Conservation (phyloP, 169 alveolate genomes). For the Prorocentrum cordatum region DNA sequence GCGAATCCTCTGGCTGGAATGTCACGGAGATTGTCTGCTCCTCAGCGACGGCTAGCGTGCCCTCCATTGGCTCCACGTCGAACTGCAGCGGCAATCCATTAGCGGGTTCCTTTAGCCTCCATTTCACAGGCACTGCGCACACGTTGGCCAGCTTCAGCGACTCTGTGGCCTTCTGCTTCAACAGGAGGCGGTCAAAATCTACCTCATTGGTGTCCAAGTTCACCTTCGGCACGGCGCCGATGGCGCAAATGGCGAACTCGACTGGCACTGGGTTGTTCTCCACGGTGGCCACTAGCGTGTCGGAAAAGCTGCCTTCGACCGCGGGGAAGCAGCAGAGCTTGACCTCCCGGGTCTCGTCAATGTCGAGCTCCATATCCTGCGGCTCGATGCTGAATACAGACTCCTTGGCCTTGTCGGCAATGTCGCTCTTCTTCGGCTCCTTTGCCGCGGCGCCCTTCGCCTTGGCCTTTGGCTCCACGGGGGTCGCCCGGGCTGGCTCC, state of each 20-base stretch:
- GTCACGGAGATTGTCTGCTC: slow-evolving; percentile 2
- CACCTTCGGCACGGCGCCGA: slow-evolving; percentile 84
- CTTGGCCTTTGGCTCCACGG: too few species aligned
- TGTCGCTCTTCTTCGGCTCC: too few species aligned
- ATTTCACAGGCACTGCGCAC: slow-evolving; percentile 33
- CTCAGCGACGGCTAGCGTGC: slow-evolving; percentile 29
- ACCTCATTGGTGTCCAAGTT: slow-evolving; percentile 67
- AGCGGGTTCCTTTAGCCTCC: slow-evolving; percentile 41
- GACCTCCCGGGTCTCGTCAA: slow-evolving; percentile 82
- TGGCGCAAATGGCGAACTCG: slow-evolving; percentile 79
- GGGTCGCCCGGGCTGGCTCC: too few species aligned
- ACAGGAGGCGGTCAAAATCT: slow-evolving; percentile 83
- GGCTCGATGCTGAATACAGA: slow-evolving; percentile 84
- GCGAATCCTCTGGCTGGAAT: slow-evolving; percentile 8
- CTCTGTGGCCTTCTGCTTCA: slow-evolving; percentile 74
- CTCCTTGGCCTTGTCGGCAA: too few species aligned
- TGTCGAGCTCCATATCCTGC: slow-evolving; percentile 77
- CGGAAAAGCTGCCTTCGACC: slow-evolving; percentile 79
- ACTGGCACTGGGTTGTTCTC: slow-evolving; percentile 87
- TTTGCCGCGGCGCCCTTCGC: too few species aligned
- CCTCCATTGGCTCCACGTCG: slow-evolving; percentile 36
- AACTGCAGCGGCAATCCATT: slow-evolving; percentile 25
- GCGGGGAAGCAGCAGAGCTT: slow-evolving; percentile 88
- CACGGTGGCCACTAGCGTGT: slow-evolving; percentile 81
- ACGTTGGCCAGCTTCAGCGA: slow-evolving; percentile 15